Evolutionary conservation across 306 rosid genomes (phyloP).

Genomic region (Ziziphus jujuba): DNA sequence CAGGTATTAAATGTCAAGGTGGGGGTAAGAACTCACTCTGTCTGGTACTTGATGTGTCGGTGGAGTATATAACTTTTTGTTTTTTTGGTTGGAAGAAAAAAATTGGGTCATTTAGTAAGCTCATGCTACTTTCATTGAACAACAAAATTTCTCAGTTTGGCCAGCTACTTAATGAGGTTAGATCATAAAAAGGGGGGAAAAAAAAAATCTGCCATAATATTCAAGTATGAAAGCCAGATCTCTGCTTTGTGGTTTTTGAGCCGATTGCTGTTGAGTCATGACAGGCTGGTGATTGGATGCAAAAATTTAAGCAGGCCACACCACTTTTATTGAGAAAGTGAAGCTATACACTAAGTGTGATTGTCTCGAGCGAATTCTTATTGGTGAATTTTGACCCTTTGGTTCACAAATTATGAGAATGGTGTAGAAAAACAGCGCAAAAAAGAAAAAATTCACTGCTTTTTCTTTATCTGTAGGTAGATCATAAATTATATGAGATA

Average conservation of each 20-base stretch:
- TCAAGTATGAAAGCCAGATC: constrained; percentile 42
- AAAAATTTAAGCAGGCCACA: constrained; percentile 45
- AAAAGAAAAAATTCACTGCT: not conserved
- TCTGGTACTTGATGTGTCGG: constrained; percentile 60
- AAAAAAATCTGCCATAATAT: constrained; percentile 7
- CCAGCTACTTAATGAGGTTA: constrained; percentile 26
- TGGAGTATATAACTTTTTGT: constrained; percentile 31
- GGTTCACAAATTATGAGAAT: not conserved
- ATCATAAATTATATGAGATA: constrained; percentile 17
- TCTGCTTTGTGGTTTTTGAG: constrained; percentile 17
- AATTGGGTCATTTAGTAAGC: constrained; percentile 40
- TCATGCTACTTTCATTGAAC: constrained; percentile 41
- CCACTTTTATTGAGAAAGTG: constrained; percentile 38
- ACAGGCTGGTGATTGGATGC: constrained; percentile 61
- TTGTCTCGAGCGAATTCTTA: constrained; percentile 19
- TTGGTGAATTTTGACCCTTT: not conserved
- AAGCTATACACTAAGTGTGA: too few relatives aligned
- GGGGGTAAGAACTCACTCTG: constrained; percentile 12
- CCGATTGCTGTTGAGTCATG: constrained; percentile 32
- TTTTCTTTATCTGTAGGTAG: constrained; percentile 13
- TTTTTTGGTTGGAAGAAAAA: constrained; percentile 12
- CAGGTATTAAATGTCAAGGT: constrained; percentile 16
- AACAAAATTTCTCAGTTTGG: constrained; percentile 31
- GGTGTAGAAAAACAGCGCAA: not conserved
- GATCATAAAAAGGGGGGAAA: constrained; percentile 12